phyloP scores from a whole-genome alignment of 129 eudicot species.

The Calendula officinalis region DNA sequence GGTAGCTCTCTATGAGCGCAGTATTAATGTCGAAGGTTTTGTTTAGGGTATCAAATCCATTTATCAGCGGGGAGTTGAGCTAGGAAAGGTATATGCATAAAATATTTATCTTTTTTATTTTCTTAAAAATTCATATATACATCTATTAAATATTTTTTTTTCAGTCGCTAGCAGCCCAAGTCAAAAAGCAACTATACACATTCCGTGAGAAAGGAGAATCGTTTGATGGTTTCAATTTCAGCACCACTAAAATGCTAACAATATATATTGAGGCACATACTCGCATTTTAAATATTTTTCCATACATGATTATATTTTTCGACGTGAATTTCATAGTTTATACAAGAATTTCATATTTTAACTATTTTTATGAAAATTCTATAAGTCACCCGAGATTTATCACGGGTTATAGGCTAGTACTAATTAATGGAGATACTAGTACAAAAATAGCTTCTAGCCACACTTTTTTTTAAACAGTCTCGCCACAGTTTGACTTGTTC shows the following conservation, averaged over 20 bases:
- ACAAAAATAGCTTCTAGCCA: no score
- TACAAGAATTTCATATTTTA: no score
- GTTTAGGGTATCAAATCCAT: constrained; percentile 98
- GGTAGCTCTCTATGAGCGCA: constrained; percentile 89
- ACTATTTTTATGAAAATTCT: no score
- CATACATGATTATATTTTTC: no score
- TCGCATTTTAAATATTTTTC: background rate
- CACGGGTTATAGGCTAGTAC: no score
- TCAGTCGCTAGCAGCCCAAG: constrained; percentile 93
- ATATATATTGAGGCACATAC: constrained; percentile 74
- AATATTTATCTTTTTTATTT: no score
- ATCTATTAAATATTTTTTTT: no score
- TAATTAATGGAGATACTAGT: no score
- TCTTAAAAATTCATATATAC: background rate
- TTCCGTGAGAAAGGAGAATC: constrained; percentile 90
- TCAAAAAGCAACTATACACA: constrained; percentile 90
- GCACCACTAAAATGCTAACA: constrained; percentile 68
- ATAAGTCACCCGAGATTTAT: no score
- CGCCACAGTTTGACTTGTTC: no score
- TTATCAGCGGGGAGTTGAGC: constrained; percentile 98
- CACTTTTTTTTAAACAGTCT: no score
- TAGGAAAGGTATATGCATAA: constrained; percentile 99
- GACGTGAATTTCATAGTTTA: no score
- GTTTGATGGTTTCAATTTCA: constrained; percentile 85
- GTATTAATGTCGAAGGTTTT: constrained; percentile 94